Percentiles rank a stretch among this genome's conserved stretches.
Conservation (phyloP, 331 rosid genomes). For the Rosa hybrid region DNA sequence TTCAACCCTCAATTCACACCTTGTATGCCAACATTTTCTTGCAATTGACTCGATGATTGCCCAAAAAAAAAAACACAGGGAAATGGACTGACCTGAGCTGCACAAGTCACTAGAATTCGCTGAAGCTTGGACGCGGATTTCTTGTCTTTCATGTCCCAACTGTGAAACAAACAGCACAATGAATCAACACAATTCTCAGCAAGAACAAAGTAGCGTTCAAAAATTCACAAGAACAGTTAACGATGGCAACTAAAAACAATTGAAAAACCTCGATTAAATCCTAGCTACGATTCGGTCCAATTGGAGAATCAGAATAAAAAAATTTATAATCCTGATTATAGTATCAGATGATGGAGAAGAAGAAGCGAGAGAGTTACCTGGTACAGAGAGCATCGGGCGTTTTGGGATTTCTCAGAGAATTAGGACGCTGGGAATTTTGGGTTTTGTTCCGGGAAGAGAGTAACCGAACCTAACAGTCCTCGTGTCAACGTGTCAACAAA, state of each 20-base stretch:
- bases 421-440: not conserved
- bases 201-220: not conserved
- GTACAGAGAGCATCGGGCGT: not conserved
- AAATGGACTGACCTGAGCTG: constrained; percentile 67
- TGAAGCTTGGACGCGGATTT: constrained; percentile 58
- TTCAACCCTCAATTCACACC: not conserved
- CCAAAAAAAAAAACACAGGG: not conserved
- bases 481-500: not conserved
- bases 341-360: not conserved
- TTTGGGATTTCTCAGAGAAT: not conserved
- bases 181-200: constrained; percentile 2
- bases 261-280: not conserved
- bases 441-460: not conserved
- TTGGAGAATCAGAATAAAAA: not conserved
- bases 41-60: not conserved
- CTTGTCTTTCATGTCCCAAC: constrained; percentile 76
- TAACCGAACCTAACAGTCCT: not conserved
- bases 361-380: not conserved
- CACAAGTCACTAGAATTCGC: constrained; percentile 71
- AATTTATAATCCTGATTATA: not conserved
- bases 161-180: constrained; percentile 25
- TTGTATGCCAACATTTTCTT: not conserved
- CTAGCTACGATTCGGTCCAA: not conserved
- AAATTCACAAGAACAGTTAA: not conserved
- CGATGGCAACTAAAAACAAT: not conserved